Evolutionary conservation across 2,329 filamentous ascomycete species (phyloP).

Genomic region (Colletotrichum truncatum): DNA sequence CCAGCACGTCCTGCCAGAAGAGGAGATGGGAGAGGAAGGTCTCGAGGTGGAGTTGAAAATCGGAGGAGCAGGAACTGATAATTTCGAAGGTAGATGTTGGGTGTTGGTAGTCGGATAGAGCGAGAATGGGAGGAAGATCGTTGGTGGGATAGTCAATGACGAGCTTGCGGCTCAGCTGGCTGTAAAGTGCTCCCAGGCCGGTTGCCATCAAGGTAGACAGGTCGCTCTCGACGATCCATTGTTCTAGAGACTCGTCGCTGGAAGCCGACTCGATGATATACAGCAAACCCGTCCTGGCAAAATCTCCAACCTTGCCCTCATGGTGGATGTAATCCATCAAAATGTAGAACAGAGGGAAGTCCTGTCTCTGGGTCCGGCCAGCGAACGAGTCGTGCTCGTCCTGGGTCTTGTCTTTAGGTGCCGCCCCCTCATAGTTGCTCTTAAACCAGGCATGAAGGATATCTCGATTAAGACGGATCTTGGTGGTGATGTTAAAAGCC

Average conservation of each 20-base stretch:
- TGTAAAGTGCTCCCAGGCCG: conserved; percentile 81
- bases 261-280: conserved; percentile 97
- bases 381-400: conserved; percentile 82
- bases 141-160: conserved; percentile 81
- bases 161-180: conserved; percentile 77
- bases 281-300: conserved; percentile 90
- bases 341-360: conserved; percentile 96
- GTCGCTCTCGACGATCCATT: conserved; percentile 97
- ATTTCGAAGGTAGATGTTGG: conserved; percentile 75
- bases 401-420: conserved; percentile 47
- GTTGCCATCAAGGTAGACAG: conserved; percentile 97
- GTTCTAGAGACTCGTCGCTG: conserved; percentile 82
- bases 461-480: conserved; percentile 88
- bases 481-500: conserved; percentile 94
- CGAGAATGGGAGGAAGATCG: conserved; percentile 82
- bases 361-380: conserved; percentile 85
- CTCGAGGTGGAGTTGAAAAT: conserved; percentile 87
- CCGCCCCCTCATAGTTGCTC: conserved; percentile 53
- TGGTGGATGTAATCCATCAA: conserved; percentile 97
- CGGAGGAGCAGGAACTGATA: conserved; percentile 76
- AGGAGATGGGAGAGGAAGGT: conserved; percentile 94
- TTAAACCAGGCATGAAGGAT: conserved; percentile 95
- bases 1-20: conserved; percentile 98
- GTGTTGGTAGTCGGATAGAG: conserved; percentile 88
- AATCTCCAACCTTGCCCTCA: conserved; percentile 93